phyloP scores from a whole-genome alignment of 2,329 filamentous ascomycete genomes.

The Thielaviopsis punctulata region DNA sequence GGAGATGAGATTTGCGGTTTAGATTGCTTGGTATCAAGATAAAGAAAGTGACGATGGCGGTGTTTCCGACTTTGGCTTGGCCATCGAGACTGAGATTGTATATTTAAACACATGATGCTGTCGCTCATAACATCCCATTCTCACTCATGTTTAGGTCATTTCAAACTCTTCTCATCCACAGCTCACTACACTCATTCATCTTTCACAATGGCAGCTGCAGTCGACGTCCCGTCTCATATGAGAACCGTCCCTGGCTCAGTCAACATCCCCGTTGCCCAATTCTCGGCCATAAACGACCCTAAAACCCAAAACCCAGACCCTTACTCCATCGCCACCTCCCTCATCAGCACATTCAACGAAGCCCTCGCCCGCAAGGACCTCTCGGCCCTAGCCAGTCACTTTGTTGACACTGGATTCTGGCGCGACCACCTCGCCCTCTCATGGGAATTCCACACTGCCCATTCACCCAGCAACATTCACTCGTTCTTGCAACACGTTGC shows the following conservation, averaged over 20 bases:
- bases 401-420: slow-evolving; percentile 33
- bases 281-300: slow-evolving; percentile 13
- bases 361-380: slow-evolving; percentile 22
- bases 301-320: slow-evolving; percentile 14
- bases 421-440: slow-evolving; percentile 39
- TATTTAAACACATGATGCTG: too few relatives aligned
- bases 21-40: too few relatives aligned
- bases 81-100: too few relatives aligned
- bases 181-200: background rate
- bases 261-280: slow-evolving; percentile 31
- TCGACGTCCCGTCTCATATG: slow-evolving; percentile 16
- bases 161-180: too few relatives aligned
- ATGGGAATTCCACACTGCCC: slow-evolving; percentile 37
- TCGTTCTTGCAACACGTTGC: slow-evolving; percentile 21
- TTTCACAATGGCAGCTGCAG: background rate
- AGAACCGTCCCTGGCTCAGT: slow-evolving; percentile 30
- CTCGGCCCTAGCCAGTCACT: slow-evolving; percentile 20
- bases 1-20: too few relatives aligned
- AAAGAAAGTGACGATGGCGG: too few relatives aligned
- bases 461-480: slow-evolving; percentile 24
- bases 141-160: too few relatives aligned
- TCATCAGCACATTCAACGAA: slow-evolving; percentile 26
- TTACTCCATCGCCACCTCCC: slow-evolving; percentile 22
- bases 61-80: too few relatives aligned
- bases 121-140: too few relatives aligned